phyloP scores from a whole-genome alignment of 192 early-diverging fungal species.

The Entomortierella parvispora region DNA sequence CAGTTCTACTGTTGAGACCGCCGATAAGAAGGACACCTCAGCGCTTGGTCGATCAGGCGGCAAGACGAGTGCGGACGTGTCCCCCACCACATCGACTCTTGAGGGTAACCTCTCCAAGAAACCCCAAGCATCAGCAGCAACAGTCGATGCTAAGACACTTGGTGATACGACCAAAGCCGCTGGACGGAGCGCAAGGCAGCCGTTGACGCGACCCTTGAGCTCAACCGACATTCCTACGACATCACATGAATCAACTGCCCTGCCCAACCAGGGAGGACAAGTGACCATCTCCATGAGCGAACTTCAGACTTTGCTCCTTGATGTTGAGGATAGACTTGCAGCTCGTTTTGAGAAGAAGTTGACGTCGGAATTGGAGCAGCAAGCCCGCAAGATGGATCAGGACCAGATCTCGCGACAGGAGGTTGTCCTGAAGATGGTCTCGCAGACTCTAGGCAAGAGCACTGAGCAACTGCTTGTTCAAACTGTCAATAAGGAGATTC shows the following conservation, averaged over 20 bases:
- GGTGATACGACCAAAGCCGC: neutral
- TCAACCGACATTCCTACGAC: neutral
- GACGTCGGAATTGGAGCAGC: conserved; percentile 36
- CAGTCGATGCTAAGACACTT: neutral
- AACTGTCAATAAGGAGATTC: conserved; percentile 58
- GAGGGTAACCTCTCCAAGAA: no score
- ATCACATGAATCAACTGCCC: neutral
- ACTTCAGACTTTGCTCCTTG: conserved; percentile 29
- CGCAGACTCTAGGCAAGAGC: conserved; percentile 54
- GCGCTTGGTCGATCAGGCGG: conserved; percentile 25
- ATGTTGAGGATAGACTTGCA: conserved; percentile 40
- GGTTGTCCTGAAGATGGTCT: conserved; percentile 57
- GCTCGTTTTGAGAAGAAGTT: conserved; percentile 42
- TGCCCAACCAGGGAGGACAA: neutral
- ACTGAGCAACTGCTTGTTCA: conserved; percentile 57
- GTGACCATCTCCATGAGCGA: conserved; percentile 28
- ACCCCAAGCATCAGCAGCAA: neutral
- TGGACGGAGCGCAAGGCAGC: neutral
- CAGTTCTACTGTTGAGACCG: conserved; percentile 20
- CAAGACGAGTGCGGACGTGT: conserved; percentile 33
- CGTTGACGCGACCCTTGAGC: neutral
- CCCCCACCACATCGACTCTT: neutral
- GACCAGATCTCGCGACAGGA: conserved; percentile 57
- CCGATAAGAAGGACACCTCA: conserved; percentile 35
- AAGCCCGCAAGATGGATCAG: conserved; percentile 40